These are phyloP conservation scores for Pseudocercospora pini-densiflorae DNA, from an alignment of 2,329 filamentous ascomycete genomes.

Conservation along the genomic window DNA sequence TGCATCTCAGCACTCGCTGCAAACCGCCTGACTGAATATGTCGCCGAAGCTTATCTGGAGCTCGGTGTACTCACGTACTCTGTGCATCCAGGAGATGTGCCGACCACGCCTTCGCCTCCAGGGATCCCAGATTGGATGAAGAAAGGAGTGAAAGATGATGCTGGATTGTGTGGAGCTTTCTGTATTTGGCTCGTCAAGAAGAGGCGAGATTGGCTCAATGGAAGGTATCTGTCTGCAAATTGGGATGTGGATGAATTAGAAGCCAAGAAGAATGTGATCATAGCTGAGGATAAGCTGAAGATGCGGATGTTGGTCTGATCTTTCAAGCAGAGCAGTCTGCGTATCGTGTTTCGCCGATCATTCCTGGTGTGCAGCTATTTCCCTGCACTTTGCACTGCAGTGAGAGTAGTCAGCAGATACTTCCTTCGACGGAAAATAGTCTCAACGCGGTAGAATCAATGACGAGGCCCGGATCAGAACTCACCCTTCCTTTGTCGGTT, in stretches of 20 bases:
- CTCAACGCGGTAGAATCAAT: neutral
- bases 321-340: constrained; percentile 4
- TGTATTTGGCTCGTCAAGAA: constrained; percentile 40
- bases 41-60: constrained; percentile 37
- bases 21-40: constrained; percentile 39
- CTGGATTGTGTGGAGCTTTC: constrained; percentile 32
- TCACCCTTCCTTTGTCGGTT: neutral
- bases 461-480: neutral
- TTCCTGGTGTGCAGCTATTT: neutral
- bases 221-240: constrained; percentile 41
- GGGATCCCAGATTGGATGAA: constrained; percentile 38
- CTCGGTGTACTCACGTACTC: constrained; percentile 35
- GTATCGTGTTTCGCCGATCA: neutral
- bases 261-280: constrained; percentile 39
- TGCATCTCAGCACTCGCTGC: constrained; percentile 42
- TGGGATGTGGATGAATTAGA: constrained; percentile 48
- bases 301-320: constrained; percentile 27
- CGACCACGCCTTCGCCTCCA: constrained; percentile 36
- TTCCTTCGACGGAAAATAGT: too few species aligned
- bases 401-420: neutral
- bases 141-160: constrained; percentile 30
- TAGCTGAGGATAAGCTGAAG: constrained; percentile 43
- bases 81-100: constrained; percentile 41
- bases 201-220: constrained; percentile 43
- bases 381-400: constrained; percentile 7